Evolutionary conservation across 2,329 filamentous ascomycete genomes (phyloP).

Genomic region (Graphilbum fragrans): DNA sequence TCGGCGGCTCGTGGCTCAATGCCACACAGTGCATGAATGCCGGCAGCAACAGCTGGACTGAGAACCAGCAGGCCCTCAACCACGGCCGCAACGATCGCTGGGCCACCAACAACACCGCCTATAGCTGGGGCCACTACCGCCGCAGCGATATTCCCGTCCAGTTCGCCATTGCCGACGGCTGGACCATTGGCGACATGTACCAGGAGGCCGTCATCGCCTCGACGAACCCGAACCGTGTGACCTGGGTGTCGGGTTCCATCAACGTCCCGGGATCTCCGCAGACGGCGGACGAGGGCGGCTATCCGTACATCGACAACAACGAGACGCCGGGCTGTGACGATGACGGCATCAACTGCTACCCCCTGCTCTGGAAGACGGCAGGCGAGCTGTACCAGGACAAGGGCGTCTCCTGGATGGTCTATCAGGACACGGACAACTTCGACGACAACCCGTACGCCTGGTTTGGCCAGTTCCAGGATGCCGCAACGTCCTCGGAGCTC

Average conservation of each 20-base stretch:
- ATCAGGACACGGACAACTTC: constrained; percentile 30
- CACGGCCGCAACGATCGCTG: too few relatives aligned
- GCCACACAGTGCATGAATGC: constrained; percentile 44
- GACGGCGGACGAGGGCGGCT: constrained; percentile 25
- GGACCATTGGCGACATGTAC: too few relatives aligned
- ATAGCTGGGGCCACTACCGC: too few relatives aligned
- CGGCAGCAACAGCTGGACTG: too few relatives aligned
- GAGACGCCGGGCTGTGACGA: constrained; percentile 30
- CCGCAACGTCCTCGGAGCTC: too few relatives aligned
- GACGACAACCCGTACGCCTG: constrained; percentile 35
- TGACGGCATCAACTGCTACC: constrained; percentile 28
- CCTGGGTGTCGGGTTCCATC: constrained; percentile 36
- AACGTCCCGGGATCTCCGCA: constrained; percentile 36
- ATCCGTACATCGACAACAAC: constrained; percentile 36
- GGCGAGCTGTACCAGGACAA: constrained; percentile 27
- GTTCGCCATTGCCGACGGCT: too few relatives aligned
- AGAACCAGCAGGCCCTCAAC: too few relatives aligned
- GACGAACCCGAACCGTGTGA: too few relatives aligned
- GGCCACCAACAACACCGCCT: too few relatives aligned
- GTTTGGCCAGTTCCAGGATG: constrained; percentile 32
- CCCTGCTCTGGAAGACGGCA: constrained; percentile 32
- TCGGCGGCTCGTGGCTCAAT: constrained; percentile 33
- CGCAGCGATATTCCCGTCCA: too few relatives aligned
- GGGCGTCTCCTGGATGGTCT: constrained; percentile 31
- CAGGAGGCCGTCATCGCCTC: too few relatives aligned